phyloP scores from a whole-genome alignment of 129 eudicot species.

The Erigeron canadensis region DNA sequence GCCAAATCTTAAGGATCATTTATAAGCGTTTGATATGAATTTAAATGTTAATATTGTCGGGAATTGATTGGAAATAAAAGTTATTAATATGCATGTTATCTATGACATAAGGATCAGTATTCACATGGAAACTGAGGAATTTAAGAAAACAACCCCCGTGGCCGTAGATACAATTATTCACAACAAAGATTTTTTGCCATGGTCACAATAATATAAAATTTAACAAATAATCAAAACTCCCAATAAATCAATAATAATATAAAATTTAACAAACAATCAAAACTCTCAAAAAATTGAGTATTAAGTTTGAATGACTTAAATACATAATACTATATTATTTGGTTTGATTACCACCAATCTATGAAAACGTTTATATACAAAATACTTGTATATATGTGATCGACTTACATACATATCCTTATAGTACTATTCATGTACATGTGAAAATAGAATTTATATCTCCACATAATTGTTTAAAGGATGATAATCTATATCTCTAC shows the following conservation, averaged over 20 bases:
- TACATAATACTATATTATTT: no score
- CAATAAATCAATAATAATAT: not conserved
- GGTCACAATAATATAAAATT: not conserved
- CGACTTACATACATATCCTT: no score
- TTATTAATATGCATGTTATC: slow-evolving; percentile 1
- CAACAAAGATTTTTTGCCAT: slow-evolving; percentile 7
- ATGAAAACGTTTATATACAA: no score
- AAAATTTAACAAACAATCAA: not conserved
- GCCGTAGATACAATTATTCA: not conserved
- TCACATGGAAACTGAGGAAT: slow-evolving; percentile 21
- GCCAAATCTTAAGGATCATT: no score
- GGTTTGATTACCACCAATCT: no score
- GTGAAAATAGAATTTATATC: no score
- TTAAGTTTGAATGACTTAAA: no score
- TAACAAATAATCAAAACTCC: not conserved
- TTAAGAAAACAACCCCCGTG: slow-evolving; percentile 1
- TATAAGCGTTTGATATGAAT: not conserved
- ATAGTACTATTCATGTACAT: no score
- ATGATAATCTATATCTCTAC: no score
- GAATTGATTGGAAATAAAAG: not conserved
- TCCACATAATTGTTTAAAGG: no score
- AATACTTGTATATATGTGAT: no score
- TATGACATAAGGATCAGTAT: slow-evolving; percentile 10
- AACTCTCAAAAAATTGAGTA: no score
- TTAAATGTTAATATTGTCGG: not conserved